Percentiles rank a stretch among this genome's conserved stretches.
Conservation (phyloP, 2,329 filamentous ascomycete species). For the Huntiella omanensis region DNA sequence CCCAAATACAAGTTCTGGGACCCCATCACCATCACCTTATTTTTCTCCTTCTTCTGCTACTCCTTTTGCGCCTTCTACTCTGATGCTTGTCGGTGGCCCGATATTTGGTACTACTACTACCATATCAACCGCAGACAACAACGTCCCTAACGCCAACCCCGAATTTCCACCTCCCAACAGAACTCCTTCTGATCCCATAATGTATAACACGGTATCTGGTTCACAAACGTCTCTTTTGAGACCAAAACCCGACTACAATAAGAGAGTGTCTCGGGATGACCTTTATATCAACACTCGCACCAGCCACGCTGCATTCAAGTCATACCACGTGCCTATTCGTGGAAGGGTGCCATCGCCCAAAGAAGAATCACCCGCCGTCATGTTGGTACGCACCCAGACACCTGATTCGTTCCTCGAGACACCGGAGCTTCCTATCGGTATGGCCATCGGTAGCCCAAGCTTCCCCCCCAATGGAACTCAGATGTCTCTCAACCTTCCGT, state of each 20-base stretch:
- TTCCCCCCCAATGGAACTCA: conserved; percentile 1
- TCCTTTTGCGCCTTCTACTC: neutral
- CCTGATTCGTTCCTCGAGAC: conserved; percentile 24
- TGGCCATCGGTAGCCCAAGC: conserved; percentile 54
- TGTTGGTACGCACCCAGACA: conserved; percentile 23
- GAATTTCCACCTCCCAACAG: conserved; percentile 1
- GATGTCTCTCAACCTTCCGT: neutral
- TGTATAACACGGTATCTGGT: conserved; percentile 7
- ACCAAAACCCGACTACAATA: conserved; percentile 13
- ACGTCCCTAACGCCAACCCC: neutral
- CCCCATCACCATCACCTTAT: neutral
- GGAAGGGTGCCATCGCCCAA: conserved; percentile 26
- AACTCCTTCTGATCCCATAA: conserved; percentile 4
- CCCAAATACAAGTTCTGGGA: conserved; percentile 1
- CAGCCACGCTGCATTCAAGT: conserved; percentile 18
- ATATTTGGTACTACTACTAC: conserved; percentile 1
- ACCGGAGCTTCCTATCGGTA: conserved; percentile 35
- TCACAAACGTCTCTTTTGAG: conserved; percentile 7
- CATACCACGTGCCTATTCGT: conserved; percentile 24
- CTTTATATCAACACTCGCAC: conserved; percentile 19
- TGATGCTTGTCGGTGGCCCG: too few species aligned
- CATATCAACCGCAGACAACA: neutral
- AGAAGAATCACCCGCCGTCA: conserved; percentile 19
- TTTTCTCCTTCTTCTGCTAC: neutral
- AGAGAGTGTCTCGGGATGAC: conserved; percentile 28